These are phyloP conservation scores for Chalciporus sphaerocephalus DNA, from an alignment of 768 basidiomycete species.

Conservation along the genomic window DNA sequence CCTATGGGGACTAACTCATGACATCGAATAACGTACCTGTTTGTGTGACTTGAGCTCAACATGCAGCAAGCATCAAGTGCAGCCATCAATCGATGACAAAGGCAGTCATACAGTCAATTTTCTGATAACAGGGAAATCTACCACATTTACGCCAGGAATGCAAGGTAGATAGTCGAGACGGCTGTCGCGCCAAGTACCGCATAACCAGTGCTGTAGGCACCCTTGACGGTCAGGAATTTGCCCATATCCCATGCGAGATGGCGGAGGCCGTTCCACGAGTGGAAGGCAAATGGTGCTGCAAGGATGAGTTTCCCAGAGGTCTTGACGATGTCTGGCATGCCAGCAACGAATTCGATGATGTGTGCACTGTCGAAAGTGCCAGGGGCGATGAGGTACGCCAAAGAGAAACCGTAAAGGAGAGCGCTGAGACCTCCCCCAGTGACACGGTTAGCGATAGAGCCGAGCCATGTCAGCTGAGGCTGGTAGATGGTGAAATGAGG, in stretches of 20 bases:
- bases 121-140: background rate
- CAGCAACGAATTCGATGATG: constrained; percentile 65
- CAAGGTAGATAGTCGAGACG: constrained; percentile 66
- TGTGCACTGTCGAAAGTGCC: constrained; percentile 74
- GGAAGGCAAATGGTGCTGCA: constrained; percentile 87
- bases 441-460: constrained; percentile 82
- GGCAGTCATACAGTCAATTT: background rate
- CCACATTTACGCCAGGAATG: background rate
- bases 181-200: constrained; percentile 77
- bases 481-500: constrained; percentile 98
- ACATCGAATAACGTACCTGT: background rate
- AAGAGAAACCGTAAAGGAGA: constrained; percentile 80
- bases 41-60: too few relatives aligned
- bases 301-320: constrained; percentile 71
- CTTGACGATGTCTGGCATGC: constrained; percentile 75
- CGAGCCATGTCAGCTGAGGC: constrained; percentile 87
- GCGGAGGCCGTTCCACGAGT: constrained; percentile 83
- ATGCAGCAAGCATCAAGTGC: background rate
- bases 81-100: background rate
- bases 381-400: constrained; percentile 83
- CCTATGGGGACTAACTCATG: background rate
- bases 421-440: constrained; percentile 78
- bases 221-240: constrained; percentile 76
- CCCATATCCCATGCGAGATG: constrained; percentile 89
- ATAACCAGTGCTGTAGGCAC: constrained; percentile 78